phyloP scores from a whole-genome alignment of 2,329 filamentous ascomycete species.

The Hymenoscyphus fructigenus region DNA sequence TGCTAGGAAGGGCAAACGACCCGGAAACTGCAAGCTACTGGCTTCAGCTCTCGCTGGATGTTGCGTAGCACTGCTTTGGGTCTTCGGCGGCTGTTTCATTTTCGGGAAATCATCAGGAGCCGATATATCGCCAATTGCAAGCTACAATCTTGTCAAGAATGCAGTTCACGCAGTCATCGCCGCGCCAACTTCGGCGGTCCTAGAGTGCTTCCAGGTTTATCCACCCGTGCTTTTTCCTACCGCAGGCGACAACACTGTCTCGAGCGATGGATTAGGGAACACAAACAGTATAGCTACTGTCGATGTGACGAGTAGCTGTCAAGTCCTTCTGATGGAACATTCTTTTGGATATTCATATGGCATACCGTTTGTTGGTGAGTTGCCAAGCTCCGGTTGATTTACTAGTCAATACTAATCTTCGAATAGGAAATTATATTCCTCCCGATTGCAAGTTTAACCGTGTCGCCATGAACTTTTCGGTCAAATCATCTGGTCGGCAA shows the following conservation, averaged over 20 bases:
- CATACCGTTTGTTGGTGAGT: slow-evolving; percentile 68
- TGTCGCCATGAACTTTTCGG: slow-evolving; percentile 74
- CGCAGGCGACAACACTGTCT: slow-evolving; percentile 39
- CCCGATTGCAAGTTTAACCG: slow-evolving; percentile 70
- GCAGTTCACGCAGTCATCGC: slow-evolving; percentile 24
- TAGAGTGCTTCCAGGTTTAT: slow-evolving; percentile 69
- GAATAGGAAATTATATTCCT: slow-evolving; percentile 60
- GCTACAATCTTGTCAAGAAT: slow-evolving; percentile 27
- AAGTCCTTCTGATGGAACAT: slow-evolving; percentile 65
- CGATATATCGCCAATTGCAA: not conserved
- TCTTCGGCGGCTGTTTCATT: slow-evolving; percentile 14
- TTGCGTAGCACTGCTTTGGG: slow-evolving; percentile 10
- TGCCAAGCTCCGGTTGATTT: slow-evolving; percentile 8
- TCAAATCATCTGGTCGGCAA: slow-evolving; percentile 68
- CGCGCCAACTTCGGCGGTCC: slow-evolving; percentile 33
- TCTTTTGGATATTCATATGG: slow-evolving; percentile 72
- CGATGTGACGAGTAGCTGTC: slow-evolving; percentile 41
- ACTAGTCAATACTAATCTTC: slow-evolving; percentile 9
- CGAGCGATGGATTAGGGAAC: slow-evolving; percentile 30
- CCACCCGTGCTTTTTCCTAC: slow-evolving; percentile 59
- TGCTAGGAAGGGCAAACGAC: not conserved
- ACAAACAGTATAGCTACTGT: slow-evolving; percentile 27
- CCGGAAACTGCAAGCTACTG: not conserved
- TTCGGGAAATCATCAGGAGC: not conserved
- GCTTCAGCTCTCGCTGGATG: slow-evolving; percentile 4